Percentiles rank a stretch among this genome's conserved stretches.
Conservation (phyloP, 305 asterid genomes). For the Galium porrigens region DNA sequence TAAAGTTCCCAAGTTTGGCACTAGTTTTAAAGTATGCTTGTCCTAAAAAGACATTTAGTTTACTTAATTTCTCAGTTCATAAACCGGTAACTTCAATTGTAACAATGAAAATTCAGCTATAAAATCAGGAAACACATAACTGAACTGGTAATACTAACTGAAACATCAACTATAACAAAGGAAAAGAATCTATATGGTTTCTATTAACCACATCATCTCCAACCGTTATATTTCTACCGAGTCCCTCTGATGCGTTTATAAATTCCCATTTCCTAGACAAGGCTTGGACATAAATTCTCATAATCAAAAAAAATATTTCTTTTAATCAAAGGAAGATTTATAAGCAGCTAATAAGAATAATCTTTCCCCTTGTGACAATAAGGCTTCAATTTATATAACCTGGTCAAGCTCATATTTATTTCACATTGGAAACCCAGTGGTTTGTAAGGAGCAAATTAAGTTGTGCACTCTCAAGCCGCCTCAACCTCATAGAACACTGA, state of each 20-base stretch:
- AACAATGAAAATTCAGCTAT: too few species aligned
- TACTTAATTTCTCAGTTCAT: not conserved
- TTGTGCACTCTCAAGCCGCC: not conserved
- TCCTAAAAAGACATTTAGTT: not conserved
- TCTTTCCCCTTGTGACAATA: not conserved
- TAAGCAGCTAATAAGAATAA: not conserved
- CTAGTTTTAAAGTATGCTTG: not conserved
- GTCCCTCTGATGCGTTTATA: not conserved
- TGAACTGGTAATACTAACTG: not conserved
- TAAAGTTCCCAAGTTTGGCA: not conserved
- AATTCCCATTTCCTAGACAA: not conserved
- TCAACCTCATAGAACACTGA: not conserved
- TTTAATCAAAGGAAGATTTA: not conserved
- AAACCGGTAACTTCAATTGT: not conserved
- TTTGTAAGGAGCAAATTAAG: not conserved
- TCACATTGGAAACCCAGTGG: not conserved
- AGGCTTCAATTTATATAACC: not conserved
- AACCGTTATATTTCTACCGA: not conserved
- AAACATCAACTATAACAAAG: not conserved
- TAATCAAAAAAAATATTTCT: not conserved
- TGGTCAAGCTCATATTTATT: not conserved
- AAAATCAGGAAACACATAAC: not conserved
- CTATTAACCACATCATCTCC: not conserved
- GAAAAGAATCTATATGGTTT: not conserved
- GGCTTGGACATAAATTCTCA: not conserved